These are phyloP conservation scores for Scorias spongiosa DNA, from an alignment of 2,329 filamentous ascomycete genomes.

Conservation along the genomic window DNA sequence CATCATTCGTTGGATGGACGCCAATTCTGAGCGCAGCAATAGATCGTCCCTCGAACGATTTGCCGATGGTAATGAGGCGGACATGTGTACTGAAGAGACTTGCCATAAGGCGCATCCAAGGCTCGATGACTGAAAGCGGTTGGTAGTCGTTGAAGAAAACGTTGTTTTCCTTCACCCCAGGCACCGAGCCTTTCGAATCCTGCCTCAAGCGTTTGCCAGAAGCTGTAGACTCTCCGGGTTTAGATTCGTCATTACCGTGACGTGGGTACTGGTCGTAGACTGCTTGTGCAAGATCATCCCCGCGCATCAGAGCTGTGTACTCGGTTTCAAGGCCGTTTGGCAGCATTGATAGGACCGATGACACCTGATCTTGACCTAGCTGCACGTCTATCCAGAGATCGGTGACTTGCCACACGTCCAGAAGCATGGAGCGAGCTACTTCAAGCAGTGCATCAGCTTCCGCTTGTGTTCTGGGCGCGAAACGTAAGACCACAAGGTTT, in stretches of 20 bases:
- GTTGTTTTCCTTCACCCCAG: conserved; percentile 34
- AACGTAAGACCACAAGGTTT: conserved; percentile 59
- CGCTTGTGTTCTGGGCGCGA: conserved; percentile 55
- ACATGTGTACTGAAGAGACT: conserved; percentile 82
- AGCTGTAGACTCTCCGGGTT: conserved; percentile 5
- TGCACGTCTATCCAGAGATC: conserved; percentile 73
- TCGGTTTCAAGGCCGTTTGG: conserved; percentile 57
- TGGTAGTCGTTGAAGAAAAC: conserved; percentile 91
- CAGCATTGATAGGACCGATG: conserved; percentile 63
- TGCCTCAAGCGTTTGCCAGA: conserved; percentile 12
- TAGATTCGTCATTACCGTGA: conserved; percentile 6
- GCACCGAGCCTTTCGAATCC: conserved; percentile 1
- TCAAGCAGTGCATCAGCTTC: conserved; percentile 59
- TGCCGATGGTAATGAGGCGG: conserved; percentile 58
- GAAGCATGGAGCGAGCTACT: conserved; percentile 57
- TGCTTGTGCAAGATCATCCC: conserved; percentile 52
- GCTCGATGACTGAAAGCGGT: conserved; percentile 65
- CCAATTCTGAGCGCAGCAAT: conserved; percentile 73
- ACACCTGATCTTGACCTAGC: conserved; percentile 59
- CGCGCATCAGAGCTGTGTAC: conserved; percentile 62
- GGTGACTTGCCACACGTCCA: conserved; percentile 84
- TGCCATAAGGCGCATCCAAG: conserved; percentile 80
- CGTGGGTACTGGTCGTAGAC: conserved; percentile 63
- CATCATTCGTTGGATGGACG: conserved; percentile 35
- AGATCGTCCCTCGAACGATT: conserved; percentile 73